Conservation (phyloP, 2,329 filamentous ascomycete species). For the Diplodia scrobiculata region DNA sequence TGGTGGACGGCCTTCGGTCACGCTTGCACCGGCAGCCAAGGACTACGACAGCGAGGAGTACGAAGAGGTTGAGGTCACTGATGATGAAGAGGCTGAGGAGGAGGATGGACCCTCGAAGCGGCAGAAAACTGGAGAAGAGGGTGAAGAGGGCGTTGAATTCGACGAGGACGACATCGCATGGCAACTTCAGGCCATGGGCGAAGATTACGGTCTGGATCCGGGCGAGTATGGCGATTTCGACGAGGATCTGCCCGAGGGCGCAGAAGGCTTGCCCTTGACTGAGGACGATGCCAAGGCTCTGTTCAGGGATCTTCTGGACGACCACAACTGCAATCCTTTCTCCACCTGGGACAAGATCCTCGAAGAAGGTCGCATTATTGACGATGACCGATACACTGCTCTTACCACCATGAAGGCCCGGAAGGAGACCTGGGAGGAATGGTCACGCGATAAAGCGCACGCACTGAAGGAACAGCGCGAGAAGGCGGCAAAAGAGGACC, state of each 20-base stretch:
- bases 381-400: constrained; percentile 84
- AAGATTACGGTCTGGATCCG: constrained; percentile 76
- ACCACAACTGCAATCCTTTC: constrained; percentile 81
- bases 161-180: constrained; percentile 93
- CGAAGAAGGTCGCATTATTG: constrained; percentile 76
- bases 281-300: constrained; percentile 74
- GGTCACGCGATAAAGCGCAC: constrained; percentile 76
- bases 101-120: constrained; percentile 55
- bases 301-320: constrained; percentile 84
- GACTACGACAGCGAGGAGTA: constrained; percentile 69
- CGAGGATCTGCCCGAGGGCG: constrained; percentile 68
- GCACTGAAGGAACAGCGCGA: constrained; percentile 71
- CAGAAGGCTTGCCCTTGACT: constrained; percentile 69
- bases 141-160: constrained; percentile 67
- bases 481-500: constrained; percentile 77
- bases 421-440: constrained; percentile 79
- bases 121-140: constrained; percentile 52
- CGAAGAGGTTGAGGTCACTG: constrained; percentile 74
- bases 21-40: constrained; percentile 39
- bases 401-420: constrained; percentile 78
- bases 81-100: constrained; percentile 52
- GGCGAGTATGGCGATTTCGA: constrained; percentile 75
- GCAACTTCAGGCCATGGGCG: constrained; percentile 85
- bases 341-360: constrained; percentile 88
- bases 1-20: constrained; percentile 32